Evolutionary conservation across 1,139 yeast species (phyloP).

Genomic region (Taphrina sp.): DNA sequence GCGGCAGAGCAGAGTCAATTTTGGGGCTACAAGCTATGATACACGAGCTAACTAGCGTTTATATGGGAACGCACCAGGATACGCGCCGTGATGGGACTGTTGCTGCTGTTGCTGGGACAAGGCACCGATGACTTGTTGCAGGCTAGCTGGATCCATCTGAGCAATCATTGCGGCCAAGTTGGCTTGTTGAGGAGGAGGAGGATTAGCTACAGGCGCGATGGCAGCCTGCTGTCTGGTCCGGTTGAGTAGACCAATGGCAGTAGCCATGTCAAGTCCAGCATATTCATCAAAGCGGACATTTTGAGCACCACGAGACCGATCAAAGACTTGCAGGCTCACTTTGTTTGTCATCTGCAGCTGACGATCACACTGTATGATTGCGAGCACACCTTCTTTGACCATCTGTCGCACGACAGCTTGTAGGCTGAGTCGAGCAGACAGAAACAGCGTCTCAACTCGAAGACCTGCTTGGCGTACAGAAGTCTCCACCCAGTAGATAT

Average conservation of each 20-base stretch:
- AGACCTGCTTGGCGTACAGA: constrained; percentile 57
- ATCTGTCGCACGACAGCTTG: constrained; percentile 66
- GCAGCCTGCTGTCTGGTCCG: constrained; percentile 40
- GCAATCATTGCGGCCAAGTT: constrained; percentile 39
- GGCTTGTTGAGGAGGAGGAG: constrained; percentile 36
- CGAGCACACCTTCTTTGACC: constrained; percentile 76
- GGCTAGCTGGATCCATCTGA: constrained; percentile 43
- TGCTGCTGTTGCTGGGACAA: constrained; percentile 42
- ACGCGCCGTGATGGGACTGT: constrained; percentile 1
- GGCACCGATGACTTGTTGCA: constrained; percentile 41
- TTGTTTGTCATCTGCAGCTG: constrained; percentile 45
- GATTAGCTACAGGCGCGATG: constrained; percentile 24
- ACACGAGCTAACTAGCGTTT: not conserved
- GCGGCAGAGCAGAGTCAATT: too few relatives aligned
- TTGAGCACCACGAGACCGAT: constrained; percentile 62
- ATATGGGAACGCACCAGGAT: constrained; percentile 6
- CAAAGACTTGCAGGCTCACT: constrained; percentile 72
- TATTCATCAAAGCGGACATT: constrained; percentile 76
- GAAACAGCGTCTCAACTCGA: constrained; percentile 51
- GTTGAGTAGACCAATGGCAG: constrained; percentile 56
- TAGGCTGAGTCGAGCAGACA: constrained; percentile 54
- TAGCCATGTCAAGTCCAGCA: constrained; percentile 61
- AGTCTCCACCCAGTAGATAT: constrained; percentile 57
- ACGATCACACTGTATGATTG: constrained; percentile 65
- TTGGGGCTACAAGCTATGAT: too few relatives aligned